A percentile compares a stretch with the other conserved stretches of the same genome.
Conservation (phyloP, 495 filamentous ascomycete species). For the Achaetomiella virescens region DNA sequence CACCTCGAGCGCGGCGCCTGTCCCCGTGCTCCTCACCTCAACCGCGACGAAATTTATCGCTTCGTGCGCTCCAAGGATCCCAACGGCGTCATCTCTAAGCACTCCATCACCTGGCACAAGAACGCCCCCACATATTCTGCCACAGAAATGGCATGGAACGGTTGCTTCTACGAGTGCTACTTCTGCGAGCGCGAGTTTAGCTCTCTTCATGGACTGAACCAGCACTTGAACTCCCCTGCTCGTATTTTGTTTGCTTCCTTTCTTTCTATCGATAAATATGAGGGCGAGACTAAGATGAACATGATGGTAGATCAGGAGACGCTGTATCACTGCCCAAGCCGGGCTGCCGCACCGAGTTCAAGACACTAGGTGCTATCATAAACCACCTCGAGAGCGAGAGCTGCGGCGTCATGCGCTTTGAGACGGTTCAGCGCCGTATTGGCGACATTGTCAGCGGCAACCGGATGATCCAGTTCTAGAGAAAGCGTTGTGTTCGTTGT, state of each 20-base stretch:
- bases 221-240: constrained; percentile 31
- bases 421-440: constrained; percentile 33
- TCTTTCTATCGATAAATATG: too few species aligned
- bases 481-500: background rate
- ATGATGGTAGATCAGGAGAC: constrained; percentile 33
- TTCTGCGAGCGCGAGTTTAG: constrained; percentile 27
- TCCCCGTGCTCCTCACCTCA: constrained; percentile 10
- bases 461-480: constrained; percentile 7
- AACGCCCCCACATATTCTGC: constrained; percentile 17
- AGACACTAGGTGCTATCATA: constrained; percentile 43
- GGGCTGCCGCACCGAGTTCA: constrained; percentile 41
- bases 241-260: constrained; percentile 23
- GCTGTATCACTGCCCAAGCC: constrained; percentile 51
- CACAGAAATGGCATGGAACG: constrained; percentile 22
- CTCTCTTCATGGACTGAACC: constrained; percentile 12
- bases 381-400: constrained; percentile 52
- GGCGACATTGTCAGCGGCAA: constrained; percentile 15
- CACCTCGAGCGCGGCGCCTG: constrained; percentile 30
- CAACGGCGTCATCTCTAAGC: constrained; percentile 29
- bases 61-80: constrained; percentile 29
- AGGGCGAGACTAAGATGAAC: too few species aligned
- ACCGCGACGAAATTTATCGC: constrained; percentile 28
- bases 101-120: constrained; percentile 25
- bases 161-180: constrained; percentile 25
- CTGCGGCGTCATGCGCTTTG: constrained; percentile 45